Conservation (phyloP, 331 rosid genomes). For the Pyrus hybrid region DNA sequence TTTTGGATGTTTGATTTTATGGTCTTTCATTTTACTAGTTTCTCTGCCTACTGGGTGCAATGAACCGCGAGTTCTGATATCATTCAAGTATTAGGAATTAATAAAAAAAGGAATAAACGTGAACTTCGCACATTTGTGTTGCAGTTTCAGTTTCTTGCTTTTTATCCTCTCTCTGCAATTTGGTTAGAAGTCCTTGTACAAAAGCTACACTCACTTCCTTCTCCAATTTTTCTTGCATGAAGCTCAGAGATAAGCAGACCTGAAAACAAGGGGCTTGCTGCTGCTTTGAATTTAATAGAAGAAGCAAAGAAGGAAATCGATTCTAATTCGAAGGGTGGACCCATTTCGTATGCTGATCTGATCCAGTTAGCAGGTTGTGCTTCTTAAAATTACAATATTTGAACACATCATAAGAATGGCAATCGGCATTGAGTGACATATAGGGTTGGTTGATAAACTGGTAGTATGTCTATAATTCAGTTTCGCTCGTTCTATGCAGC, state of each 20-base stretch:
- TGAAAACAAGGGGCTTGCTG: constrained; percentile 68
- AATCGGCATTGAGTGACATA: background rate
- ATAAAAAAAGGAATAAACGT: background rate
- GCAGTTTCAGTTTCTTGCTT: constrained; percentile 1
- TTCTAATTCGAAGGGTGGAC: constrained; percentile 81
- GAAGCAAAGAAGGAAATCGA: constrained; percentile 90
- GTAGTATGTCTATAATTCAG: constrained; percentile 9
- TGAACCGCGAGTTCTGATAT: background rate
- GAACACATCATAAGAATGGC: background rate
- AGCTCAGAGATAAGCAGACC: constrained; percentile 97
- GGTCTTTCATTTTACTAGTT: background rate
- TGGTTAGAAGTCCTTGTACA: background rate
- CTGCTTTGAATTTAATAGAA: constrained; percentile 68
- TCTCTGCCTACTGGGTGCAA: background rate
- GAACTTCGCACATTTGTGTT: background rate
- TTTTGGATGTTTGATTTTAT: background rate
- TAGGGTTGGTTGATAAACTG: background rate
- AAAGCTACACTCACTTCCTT: constrained; percentile 12
- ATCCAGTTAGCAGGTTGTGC: constrained; percentile 67
- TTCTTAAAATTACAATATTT: constrained; percentile 12
- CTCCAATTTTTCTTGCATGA: constrained; percentile 29
- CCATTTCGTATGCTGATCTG: constrained; percentile 84
- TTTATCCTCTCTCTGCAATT: background rate
- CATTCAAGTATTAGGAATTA: background rate
- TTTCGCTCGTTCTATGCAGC: constrained; percentile 39